Evolutionary conservation across 1,284 basidiomycete species (phyloP).

Genomic region (Melampsora americana): DNA sequence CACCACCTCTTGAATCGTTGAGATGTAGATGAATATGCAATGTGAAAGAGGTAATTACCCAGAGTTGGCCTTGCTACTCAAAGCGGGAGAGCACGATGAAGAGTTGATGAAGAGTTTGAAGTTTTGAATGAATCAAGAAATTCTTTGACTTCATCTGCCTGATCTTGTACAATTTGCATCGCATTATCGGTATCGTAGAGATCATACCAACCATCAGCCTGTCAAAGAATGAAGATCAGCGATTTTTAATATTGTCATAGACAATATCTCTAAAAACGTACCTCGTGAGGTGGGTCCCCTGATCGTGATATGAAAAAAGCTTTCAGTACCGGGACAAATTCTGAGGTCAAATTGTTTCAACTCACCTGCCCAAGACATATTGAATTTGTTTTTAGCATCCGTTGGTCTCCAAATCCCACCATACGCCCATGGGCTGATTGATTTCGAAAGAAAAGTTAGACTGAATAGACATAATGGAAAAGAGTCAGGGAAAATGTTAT

Average conservation of each 20-base stretch:
- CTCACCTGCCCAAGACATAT: conserved; percentile 47
- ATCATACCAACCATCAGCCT: conserved; percentile 49
- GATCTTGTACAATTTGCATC: conserved; percentile 44
- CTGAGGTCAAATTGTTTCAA: conserved; percentile 5
- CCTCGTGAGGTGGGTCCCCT: conserved; percentile 44
- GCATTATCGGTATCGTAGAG: conserved; percentile 47
- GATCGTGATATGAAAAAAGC: background rate
- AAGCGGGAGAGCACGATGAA: background rate
- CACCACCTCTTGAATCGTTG: no score
- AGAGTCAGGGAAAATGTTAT: background rate
- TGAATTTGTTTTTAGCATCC: conserved; percentile 45
- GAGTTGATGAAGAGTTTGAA: background rate
- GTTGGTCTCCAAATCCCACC: conserved; percentile 48
- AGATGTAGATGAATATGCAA: no score
- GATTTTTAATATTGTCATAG: background rate
- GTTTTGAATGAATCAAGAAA: conserved; percentile 3
- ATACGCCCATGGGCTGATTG: conserved; percentile 47
- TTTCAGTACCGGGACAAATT: background rate
- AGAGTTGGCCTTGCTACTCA: background rate
- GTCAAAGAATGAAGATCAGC: conserved; percentile 5
- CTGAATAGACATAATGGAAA: background rate
- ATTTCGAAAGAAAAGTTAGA: background rate
- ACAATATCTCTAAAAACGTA: background rate
- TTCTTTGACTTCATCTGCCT: conserved; percentile 32
- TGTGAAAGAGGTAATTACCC: background rate